Base-by-base conservation (phyloP, 768 basidiomycete genomes). In the Rhodosporidiobolus odoratus region DNA sequence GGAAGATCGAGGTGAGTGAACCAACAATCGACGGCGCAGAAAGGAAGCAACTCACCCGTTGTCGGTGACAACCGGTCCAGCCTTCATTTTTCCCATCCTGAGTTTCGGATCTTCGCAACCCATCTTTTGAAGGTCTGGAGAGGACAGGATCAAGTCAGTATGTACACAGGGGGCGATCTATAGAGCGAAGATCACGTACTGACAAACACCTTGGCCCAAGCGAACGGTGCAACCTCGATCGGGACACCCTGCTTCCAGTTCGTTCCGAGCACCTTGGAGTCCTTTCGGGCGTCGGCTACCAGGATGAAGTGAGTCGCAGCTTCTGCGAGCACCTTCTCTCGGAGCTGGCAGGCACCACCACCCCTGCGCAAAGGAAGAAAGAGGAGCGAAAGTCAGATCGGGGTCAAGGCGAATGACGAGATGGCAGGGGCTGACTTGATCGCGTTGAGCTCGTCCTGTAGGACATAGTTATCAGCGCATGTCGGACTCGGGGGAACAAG, bases 241-340 rank as follows among this genome's bases (percentile, higher is more conserved):
- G 96, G 96, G 25, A 99, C 89, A 37, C 96, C 96, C 77, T 88
- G 85, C 27, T 82, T 83, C 82, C 87, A 97, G 48, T 66, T 72
- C 19, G 54, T 62, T 1, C 73, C 77, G 50, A 75, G 71, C 3
- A 73, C 67, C 59, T 73, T 71, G 59, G 64, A 70, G 62, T 99
- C 93, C 82, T 99, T 99, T 70, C 96, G 86, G 81, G 90, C 91
- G 80, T 99, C 96, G 62, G 96, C 96, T 48, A 99, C 91, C 45
- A 92, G 83, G 77, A 93, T 84, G 81, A 92, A 95, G 86, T 89
- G 92, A 70, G 85, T 84, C 17, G 96, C 96, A 40, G 93, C 94
- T 79, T 99, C 96, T 2, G 96, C 96, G 21, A 99, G 85, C 12
- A 99, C 93, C 80, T 99, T 99, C 81, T 99, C 96, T 37, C 94